Conservation (phyloP, 2,329 filamentous ascomycete genomes). For the Incumbomyces delicatus region DNA sequence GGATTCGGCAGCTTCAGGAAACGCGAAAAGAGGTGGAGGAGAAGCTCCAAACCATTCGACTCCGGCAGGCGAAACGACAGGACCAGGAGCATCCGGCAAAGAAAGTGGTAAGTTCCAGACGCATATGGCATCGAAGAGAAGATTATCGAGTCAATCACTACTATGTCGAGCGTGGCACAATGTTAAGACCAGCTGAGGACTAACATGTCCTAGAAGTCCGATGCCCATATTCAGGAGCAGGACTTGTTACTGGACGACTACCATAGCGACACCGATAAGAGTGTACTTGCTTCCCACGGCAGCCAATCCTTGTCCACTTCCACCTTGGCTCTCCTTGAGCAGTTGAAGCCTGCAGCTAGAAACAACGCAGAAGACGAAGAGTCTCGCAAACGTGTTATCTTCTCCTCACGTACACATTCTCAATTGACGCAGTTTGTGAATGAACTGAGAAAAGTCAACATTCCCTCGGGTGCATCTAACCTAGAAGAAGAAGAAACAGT, state of each 20-base stretch:
- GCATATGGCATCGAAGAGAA: background rate
- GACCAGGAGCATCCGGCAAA: constrained; percentile 40
- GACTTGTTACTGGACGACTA: constrained; percentile 71
- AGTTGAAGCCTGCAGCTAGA: constrained; percentile 37
- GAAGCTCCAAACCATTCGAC: constrained; percentile 27
- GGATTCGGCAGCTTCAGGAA: constrained; percentile 54
- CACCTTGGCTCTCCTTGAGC: constrained; percentile 63
- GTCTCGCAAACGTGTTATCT: constrained; percentile 75
- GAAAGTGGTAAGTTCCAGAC: constrained; percentile 29
- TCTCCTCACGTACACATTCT: constrained; percentile 86
- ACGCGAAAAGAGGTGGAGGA: constrained; percentile 64
- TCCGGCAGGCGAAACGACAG: constrained; percentile 14
- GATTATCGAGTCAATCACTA: background rate
- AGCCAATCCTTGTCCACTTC: constrained; percentile 56
- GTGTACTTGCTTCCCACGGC: constrained; percentile 23
- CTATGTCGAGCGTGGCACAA: background rate
- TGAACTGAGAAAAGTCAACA: constrained; percentile 66
- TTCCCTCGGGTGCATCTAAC: constrained; percentile 47
- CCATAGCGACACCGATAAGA: constrained; percentile 49
- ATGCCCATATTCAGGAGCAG: constrained; percentile 42
- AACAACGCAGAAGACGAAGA: constrained; percentile 37
- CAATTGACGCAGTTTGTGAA: constrained; percentile 80
- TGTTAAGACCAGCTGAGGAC: background rate
- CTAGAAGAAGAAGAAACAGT: constrained; percentile 47
- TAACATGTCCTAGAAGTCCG: background rate